Evolutionary conservation across 139 green algal species (phyloP).

Genomic region (Chlamydomonas incerta): DNA sequence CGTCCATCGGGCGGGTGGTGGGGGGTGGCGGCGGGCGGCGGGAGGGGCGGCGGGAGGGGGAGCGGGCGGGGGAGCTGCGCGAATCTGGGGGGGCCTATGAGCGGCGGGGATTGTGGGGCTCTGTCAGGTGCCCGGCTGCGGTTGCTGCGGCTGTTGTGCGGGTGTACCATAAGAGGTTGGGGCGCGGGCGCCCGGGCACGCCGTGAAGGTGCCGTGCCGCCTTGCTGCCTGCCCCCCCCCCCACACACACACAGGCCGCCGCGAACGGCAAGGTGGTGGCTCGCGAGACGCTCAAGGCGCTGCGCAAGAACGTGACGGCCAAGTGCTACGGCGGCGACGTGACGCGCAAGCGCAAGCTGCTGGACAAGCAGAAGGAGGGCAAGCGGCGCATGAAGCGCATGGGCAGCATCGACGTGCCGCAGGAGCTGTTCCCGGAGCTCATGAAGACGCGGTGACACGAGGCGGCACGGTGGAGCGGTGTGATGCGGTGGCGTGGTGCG

Average conservation of each 20-base stretch:
- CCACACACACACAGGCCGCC: constrained; percentile 63
- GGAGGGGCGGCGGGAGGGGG: neutral
- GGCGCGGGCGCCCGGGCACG: too few relatives aligned
- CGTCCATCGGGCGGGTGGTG: too few relatives aligned
- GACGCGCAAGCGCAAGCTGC: constrained; percentile 87
- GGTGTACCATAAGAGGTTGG: too few relatives aligned
- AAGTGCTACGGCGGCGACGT: constrained; percentile 88
- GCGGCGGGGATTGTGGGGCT: too few relatives aligned
- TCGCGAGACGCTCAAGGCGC: constrained; percentile 81
- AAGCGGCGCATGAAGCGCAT: constrained; percentile 85
- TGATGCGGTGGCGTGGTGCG: neutral
- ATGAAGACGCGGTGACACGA: constrained; percentile 44
- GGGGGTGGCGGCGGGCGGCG: neutral
- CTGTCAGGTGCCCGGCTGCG: too few relatives aligned
- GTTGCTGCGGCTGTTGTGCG: too few relatives aligned
- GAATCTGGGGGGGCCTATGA: too few relatives aligned
- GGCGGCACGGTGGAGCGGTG: neutral
- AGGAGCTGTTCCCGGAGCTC: constrained; percentile 77
- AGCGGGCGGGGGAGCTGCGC: neutral
- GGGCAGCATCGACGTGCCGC: constrained; percentile 72
- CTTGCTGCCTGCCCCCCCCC: too few relatives aligned
- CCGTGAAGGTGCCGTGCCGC: too few relatives aligned
- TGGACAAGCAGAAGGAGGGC: constrained; percentile 91
- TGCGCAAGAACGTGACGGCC: constrained; percentile 78
- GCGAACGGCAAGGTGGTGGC: constrained; percentile 78